Conservation (phyloP, 441 rosid genomes). For the Melastoma candidum region DNA sequence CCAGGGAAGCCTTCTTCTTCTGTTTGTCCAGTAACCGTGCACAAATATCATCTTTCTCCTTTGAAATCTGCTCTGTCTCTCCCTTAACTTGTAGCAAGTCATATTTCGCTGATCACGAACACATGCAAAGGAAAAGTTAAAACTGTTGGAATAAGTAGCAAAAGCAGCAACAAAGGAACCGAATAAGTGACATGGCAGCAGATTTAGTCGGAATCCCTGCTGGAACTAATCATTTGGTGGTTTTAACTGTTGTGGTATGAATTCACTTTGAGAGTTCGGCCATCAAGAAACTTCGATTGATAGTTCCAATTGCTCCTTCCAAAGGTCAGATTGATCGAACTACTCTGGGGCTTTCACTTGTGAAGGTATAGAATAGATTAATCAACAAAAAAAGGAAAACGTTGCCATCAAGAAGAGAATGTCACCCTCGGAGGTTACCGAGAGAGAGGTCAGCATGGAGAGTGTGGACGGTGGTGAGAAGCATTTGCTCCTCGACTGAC, state of each 20-base stretch:
- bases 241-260: too few species aligned
- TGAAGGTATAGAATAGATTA: too few species aligned
- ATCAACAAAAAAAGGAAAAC: too few species aligned
- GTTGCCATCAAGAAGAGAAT: too few species aligned
- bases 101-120: slow-evolving; percentile 34
- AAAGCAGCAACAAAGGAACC: background rate
- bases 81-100: slow-evolving; percentile 33
- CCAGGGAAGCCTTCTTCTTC: slow-evolving; percentile 39
- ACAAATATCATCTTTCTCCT: slow-evolving; percentile 46
- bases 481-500: slow-evolving; percentile 65
- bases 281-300: too few species aligned
- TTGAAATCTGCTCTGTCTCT: slow-evolving; percentile 41
- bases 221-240: too few species aligned
- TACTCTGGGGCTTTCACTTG: too few species aligned
- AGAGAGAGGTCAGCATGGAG: slow-evolving; percentile 46
- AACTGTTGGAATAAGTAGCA: background rate
- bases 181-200: background rate
- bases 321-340: too few species aligned
- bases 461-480: slow-evolving; percentile 40
- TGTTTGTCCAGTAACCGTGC: slow-evolving; percentile 47
- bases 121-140: slow-evolving; percentile 3
- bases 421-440: background rate
- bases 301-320: too few species aligned
- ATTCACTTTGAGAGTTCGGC: too few species aligned
- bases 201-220: too few species aligned